Evolutionary conservation across 352 stramenopile genomes (phyloP).

Genomic region (Phytophthora palmivora): DNA sequence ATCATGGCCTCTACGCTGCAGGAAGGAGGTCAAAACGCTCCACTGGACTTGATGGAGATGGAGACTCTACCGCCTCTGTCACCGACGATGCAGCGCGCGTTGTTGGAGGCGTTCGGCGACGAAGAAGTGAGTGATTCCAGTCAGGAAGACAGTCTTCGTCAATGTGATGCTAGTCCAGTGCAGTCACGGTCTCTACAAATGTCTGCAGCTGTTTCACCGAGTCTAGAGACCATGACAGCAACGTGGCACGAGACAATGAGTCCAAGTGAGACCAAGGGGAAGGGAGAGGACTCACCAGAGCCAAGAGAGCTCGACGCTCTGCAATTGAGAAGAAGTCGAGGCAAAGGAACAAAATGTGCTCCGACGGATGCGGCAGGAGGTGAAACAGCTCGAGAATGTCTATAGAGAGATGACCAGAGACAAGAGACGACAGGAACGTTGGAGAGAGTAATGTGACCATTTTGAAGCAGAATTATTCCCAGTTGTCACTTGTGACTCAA

Average conservation of each 20-base stretch:
- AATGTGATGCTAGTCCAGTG: conserved; percentile 13
- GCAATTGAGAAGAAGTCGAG: conserved; percentile 69
- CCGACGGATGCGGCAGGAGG: conserved; percentile 56
- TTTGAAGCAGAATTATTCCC: conserved; percentile 38
- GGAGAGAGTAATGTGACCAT: not conserved
- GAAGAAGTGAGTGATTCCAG: conserved; percentile 22
- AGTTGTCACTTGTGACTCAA: conserved; percentile 46
- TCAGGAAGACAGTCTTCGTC: conserved; percentile 12
- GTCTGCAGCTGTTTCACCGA: conserved; percentile 27
- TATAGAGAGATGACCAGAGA: conserved; percentile 43
- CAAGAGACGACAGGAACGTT: conserved; percentile 14
- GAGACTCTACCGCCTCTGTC: conserved; percentile 29
- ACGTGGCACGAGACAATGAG: conserved; percentile 24
- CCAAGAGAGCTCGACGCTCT: conserved; percentile 52
- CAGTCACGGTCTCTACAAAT: not conserved
- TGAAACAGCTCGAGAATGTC: conserved; percentile 54
- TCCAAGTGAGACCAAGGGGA: conserved; percentile 26
- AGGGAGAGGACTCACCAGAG: conserved; percentile 18
- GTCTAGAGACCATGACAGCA: conserved; percentile 15
- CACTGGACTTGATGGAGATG: conserved; percentile 12
- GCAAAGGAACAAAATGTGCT: conserved; percentile 37
- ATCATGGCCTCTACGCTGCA: conserved; percentile 12
- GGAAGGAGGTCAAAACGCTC: conserved; percentile 3
- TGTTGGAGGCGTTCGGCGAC: conserved; percentile 29
- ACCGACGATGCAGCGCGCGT: conserved; percentile 28